Conservation (phyloP, 176 grass and related monocot genomes). For the Poa pratensis region DNA sequence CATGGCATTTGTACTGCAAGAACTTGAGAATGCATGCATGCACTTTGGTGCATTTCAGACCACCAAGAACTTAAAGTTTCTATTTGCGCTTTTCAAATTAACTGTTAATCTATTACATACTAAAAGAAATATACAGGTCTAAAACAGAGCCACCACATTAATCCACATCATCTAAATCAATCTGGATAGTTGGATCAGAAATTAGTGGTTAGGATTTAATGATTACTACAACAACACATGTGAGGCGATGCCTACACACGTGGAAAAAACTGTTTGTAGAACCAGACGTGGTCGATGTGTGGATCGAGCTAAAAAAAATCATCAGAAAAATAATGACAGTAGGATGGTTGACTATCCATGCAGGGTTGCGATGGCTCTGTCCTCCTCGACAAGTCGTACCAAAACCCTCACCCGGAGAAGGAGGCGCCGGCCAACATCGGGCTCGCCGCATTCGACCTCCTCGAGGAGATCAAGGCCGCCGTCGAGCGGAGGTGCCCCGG, state of each 20-base stretch:
- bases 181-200: too few relatives aligned
- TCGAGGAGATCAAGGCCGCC: constrained; percentile 59
- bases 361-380: constrained; percentile 73
- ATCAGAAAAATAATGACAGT: too few relatives aligned
- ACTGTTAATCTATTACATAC: background rate
- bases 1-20: background rate
- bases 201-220: too few relatives aligned
- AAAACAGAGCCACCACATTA: too few relatives aligned
- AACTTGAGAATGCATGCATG: background rate
- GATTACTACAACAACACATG: too few relatives aligned
- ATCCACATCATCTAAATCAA: too few relatives aligned
- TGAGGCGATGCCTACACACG: too few relatives aligned
- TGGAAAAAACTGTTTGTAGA: background rate
- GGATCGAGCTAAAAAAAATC: background rate
- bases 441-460: constrained; percentile 58
- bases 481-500: constrained; percentile 55
- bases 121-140: too few relatives aligned
- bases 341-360: background rate
- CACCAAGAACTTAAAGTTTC: background rate
- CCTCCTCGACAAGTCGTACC: constrained; percentile 41
- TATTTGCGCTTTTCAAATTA: background rate
- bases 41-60: background rate
- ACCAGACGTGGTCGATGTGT: background rate
- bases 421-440: constrained; percentile 49
- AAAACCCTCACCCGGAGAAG: constrained; percentile 60